Base-by-base conservation (phyloP, 2,329 filamentous ascomycete species). In the Clarireedia monteithiana region DNA sequence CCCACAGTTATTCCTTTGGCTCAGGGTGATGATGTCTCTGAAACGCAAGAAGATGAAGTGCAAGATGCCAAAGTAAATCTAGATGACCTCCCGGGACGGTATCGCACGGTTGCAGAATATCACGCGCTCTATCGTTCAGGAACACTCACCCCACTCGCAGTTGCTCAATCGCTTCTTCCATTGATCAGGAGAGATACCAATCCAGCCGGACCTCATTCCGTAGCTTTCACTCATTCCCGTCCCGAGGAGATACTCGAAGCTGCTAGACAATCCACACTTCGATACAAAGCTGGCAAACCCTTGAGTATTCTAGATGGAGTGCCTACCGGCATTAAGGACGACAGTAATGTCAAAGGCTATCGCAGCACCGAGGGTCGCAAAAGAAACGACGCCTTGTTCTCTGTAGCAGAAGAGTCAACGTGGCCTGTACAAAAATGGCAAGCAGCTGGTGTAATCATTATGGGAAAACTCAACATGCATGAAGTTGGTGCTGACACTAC, bases 401-500 rank as follows among this genome's bases (percentile, higher is more conserved):
- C 6, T 83, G 81, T 9, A 74, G 74, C 36, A 74, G 82, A 59
- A 80, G 86, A 77, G 20, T 89, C 85, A 0, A 81, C 81, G 17
- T 91, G 86, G 85, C 86, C 83, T 64, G 83, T 90, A 7, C 76
- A 77, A 66, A 83, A 85, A 68, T 80, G 86, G 65, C 77, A 86
- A 64, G 83, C 88, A 55, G 82, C 84, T 0, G 89, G 89, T 1
- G 86, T 81, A 1, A 74, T 92, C 14, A 74, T 95, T 30, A 72
- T 95, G 51, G 90, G 89, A 2, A 94, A 92, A 73, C 81, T 87
- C 49, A 86, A 81, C 48, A 94, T 95, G 90, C 90, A 95, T 70
- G 90, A 95, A 86, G 3, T 77, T 86, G 59, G 86, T 1, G 80
- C 88, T 64, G 85, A 94, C 65, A 89, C 87, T 0, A 91, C 81